phyloP scores from a whole-genome alignment of 306 rosid genomes.

The Vigna reflexopilosa region DNA sequence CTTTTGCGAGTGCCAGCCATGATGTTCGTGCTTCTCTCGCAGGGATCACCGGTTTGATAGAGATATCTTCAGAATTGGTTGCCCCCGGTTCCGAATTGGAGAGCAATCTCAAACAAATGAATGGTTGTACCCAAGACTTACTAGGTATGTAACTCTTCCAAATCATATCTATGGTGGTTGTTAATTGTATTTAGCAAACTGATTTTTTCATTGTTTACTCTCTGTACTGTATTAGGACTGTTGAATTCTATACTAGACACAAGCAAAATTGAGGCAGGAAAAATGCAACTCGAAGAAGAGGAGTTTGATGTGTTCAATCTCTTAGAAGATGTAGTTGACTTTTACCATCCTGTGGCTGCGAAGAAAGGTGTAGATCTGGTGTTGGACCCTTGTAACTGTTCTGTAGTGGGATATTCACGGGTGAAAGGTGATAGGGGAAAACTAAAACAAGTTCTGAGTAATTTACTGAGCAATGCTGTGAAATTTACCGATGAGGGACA shows the following conservation, averaged over 20 bases:
- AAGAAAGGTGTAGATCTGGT: conserved; percentile 77
- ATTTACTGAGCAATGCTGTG: conserved; percentile 82
- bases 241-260: conserved; percentile 82
- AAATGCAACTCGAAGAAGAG: conserved; percentile 80
- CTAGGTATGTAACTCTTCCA: conserved; percentile 50
- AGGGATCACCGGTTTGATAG: conserved; percentile 68
- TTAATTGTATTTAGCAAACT: too few species aligned
- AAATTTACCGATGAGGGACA: conserved; percentile 80
- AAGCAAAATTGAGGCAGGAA: conserved; percentile 87
- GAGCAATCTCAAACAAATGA: conserved; percentile 66
- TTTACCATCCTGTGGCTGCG: conserved; percentile 64
- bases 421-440: conserved; percentile 83
- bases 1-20: conserved; percentile 76
- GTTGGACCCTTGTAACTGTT: conserved; percentile 73
- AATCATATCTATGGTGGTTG: too few species aligned
- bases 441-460: conserved; percentile 74
- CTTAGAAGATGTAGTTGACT: conserved; percentile 75
- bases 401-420: conserved; percentile 50
- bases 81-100: conserved; percentile 49
- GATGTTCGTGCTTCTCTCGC: conserved; percentile 80
- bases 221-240: conserved; percentile 51
- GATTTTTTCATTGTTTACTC: not conserved
- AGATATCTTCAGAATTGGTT: conserved; percentile 52
- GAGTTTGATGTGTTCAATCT: conserved; percentile 71
- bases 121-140: conserved; percentile 65